phyloP scores from a whole-genome alignment of 805 yeast species.

The Metschnikowia colocasiae region DNA sequence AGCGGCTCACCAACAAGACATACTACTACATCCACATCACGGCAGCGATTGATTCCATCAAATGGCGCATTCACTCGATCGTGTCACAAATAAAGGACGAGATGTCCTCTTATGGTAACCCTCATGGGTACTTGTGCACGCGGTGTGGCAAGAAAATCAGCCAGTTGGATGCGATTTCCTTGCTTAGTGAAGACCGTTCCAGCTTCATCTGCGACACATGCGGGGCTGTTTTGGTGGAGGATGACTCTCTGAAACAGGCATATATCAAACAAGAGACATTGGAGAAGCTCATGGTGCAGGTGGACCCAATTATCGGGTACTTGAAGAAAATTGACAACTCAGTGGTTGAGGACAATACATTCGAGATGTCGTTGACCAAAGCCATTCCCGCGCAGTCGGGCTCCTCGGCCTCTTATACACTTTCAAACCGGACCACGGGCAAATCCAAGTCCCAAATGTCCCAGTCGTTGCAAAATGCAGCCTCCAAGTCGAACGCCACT shows the following conservation, averaged over 20 bases:
- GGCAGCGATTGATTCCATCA: constrained; percentile 91
- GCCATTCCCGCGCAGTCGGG: constrained; percentile 81
- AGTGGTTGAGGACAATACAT: constrained; percentile 37
- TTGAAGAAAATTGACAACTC: constrained; percentile 53
- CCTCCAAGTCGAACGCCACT: constrained; percentile 72
- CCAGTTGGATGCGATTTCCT: constrained; percentile 81
- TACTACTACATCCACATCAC: constrained; percentile 86
- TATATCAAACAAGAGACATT: constrained; percentile 75
- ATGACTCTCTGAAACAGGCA: constrained; percentile 81
- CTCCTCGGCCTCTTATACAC: constrained; percentile 65
- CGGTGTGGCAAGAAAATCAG: constrained; percentile 77
- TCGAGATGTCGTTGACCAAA: constrained; percentile 59
- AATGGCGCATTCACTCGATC: constrained; percentile 91
- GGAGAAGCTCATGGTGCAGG: constrained; percentile 80
- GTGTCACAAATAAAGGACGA: constrained; percentile 78
- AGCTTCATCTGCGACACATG: constrained; percentile 85
- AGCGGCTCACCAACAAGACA: constrained; percentile 66
- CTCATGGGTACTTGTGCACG: constrained; percentile 92
- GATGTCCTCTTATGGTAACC: constrained; percentile 77
- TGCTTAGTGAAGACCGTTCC: constrained; percentile 73
- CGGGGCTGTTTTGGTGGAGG: constrained; percentile 73
- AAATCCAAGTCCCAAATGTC: constrained; percentile 31
- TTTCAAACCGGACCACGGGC: constrained; percentile 43
- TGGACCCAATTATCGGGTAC: constrained; percentile 81
- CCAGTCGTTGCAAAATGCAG: constrained; percentile 42